Evolutionary conservation across 768 basidiomycete species (phyloP).

Genomic region (Rhodotorula diobovata): DNA sequence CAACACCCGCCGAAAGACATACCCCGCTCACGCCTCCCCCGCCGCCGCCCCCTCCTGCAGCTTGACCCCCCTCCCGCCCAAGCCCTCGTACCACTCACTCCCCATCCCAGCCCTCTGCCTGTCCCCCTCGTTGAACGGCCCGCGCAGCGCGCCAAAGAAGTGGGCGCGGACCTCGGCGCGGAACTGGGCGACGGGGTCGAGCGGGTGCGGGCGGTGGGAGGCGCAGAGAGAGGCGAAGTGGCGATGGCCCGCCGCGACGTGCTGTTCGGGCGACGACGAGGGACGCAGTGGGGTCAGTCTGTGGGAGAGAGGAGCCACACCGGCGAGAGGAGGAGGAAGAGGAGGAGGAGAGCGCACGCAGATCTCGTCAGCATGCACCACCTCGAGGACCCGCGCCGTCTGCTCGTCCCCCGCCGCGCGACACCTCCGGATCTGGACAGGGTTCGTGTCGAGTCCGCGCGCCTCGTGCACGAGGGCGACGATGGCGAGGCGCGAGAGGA

Average conservation of each 20-base stretch:
- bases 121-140: conserved; percentile 75
- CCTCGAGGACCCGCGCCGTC: conserved; percentile 64
- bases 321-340: neutral
- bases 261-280: neutral
- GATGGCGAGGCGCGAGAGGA: conserved; percentile 69
- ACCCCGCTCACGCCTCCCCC: neutral
- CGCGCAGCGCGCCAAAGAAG: conserved; percentile 69
- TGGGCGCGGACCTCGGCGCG: conserved; percentile 64
- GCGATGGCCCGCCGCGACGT: conserved; percentile 14
- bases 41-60: neutral
- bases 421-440: conserved; percentile 69
- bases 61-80: conserved; percentile 56
- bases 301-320: no score
- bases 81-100: conserved; percentile 64
- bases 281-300: no score
- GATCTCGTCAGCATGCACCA: conserved; percentile 75
- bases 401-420: conserved; percentile 61
- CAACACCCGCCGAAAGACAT: no score
- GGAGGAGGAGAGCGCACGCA: conserved; percentile 28
- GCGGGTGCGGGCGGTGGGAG: conserved; percentile 30
- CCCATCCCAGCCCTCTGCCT: conserved; percentile 69
- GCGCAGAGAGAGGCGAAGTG: conserved; percentile 24
- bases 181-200: conserved; percentile 64
- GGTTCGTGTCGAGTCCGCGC: conserved; percentile 76
- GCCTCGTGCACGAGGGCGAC: conserved; percentile 84